Percentiles rank a stretch among this genome's conserved stretches.
Conservation (phyloP, 306 rosid species). For the Cucurbita moschata region DNA sequence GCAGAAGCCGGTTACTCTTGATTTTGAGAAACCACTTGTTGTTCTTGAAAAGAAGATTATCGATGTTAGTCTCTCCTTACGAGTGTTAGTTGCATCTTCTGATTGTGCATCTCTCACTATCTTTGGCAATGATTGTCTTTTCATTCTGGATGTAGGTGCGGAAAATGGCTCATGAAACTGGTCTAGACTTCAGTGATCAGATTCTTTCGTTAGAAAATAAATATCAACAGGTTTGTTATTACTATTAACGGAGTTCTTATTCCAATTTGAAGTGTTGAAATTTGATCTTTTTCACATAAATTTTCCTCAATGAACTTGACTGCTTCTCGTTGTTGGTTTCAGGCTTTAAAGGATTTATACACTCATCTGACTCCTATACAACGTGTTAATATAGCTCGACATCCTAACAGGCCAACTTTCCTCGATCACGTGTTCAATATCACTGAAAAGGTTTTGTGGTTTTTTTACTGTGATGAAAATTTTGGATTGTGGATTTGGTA, state of each 20-base stretch:
- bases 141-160: conserved; percentile 36
- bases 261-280: not conserved
- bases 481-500: conserved; percentile 11
- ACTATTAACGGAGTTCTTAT: not conserved
- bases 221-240: conserved; percentile 52
- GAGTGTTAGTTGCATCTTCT: conserved; percentile 9
- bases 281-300: not conserved
- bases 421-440: conserved; percentile 84
- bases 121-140: conserved; percentile 1
- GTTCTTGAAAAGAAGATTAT: conserved; percentile 69
- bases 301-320: conserved; percentile 2
- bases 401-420: conserved; percentile 94
- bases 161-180: conserved; percentile 79
- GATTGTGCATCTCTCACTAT: not conserved
- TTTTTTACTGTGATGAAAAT: not conserved
- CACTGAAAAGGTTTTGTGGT: conserved; percentile 60
- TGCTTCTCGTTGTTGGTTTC: conserved; percentile 21
- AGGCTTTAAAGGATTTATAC: conserved; percentile 67
- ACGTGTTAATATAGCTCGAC: conserved; percentile 74
- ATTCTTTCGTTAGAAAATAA: conserved; percentile 55
- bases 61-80: conserved; percentile 37
- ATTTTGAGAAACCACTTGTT: conserved; percentile 65
- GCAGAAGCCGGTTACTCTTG: conserved; percentile 62
- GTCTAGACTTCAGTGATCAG: conserved; percentile 84
- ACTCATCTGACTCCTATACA: conserved; percentile 67